phyloP scores from a whole-genome alignment of 1,139 yeast genomes.

The Debaryomyces singareniensis region DNA sequence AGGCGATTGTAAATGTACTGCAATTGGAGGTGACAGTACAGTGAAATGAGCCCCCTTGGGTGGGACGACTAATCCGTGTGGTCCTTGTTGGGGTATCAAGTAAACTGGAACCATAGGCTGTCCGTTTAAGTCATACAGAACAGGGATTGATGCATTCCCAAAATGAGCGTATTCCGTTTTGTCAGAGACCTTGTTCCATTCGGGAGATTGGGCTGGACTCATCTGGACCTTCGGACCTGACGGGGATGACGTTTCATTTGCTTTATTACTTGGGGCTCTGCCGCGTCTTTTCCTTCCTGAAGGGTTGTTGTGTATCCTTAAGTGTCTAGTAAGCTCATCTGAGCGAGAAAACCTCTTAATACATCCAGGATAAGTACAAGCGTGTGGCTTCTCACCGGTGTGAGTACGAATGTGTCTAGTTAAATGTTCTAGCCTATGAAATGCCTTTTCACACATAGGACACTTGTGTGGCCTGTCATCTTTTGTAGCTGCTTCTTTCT shows the following conservation, averaged over 20 bases:
- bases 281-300: conserved; percentile 32
- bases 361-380: conserved; percentile 64
- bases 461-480: conserved; percentile 49
- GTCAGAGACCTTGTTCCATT: no score
- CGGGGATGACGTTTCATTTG: neutral
- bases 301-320: conserved; percentile 57
- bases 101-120: neutral
- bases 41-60: neutral
- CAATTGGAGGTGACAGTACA: neutral
- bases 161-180: neutral
- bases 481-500: conserved; percentile 14
- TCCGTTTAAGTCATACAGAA: neutral
- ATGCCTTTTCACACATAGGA: conserved; percentile 55
- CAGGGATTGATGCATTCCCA: neutral
- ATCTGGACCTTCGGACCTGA: no score
- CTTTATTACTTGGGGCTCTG: conserved; percentile 7
- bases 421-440: conserved; percentile 62
- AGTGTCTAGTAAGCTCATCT: conserved; percentile 65
- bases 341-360: conserved; percentile 59
- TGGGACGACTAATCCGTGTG: neutral
- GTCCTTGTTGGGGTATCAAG: neutral
- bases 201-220: no score
- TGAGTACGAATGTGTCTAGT: conserved; percentile 68
- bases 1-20: neutral
- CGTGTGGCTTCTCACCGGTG: conserved; percentile 72